These are phyloP conservation scores for Xylaria palmicola DNA, from an alignment of 495 filamentous ascomycete genomes.

Conservation along the genomic window DNA sequence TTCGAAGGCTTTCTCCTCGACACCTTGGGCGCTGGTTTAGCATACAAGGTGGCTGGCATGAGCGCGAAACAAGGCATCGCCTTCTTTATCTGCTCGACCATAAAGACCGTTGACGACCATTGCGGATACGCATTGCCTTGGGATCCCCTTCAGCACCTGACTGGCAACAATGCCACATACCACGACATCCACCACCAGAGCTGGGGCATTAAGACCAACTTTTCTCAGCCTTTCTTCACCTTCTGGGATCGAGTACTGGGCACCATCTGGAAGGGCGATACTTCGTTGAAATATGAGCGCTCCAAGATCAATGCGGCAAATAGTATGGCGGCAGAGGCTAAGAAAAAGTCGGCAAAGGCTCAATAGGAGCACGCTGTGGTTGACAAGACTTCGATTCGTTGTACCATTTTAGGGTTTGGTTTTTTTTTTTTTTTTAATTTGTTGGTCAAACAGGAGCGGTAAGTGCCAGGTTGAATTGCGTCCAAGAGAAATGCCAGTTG, in stretches of 20 bases:
- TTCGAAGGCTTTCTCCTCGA: slow-evolving; percentile 92
- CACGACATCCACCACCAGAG: slow-evolving; percentile 99
- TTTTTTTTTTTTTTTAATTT: slow-evolving; percentile 15
- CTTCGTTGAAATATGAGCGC: slow-evolving; percentile 41
- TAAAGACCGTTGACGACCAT: slow-evolving; percentile 98
- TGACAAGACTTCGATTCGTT: slow-evolving; percentile 26
- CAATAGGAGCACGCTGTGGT: slow-evolving; percentile 17
- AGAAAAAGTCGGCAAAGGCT: slow-evolving; percentile 32
- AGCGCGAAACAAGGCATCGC: slow-evolving; percentile 74
- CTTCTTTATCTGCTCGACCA: slow-evolving; percentile 79
- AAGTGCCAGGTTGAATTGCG: slow-evolving; percentile 11
- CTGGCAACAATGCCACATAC: slow-evolving; percentile 89
- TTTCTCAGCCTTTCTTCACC: slow-evolving; percentile 81
- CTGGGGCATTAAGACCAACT: slow-evolving; percentile 91
- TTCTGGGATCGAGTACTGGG: slow-evolving; percentile 76
- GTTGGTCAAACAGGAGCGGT: slow-evolving; percentile 9
- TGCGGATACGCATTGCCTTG: slow-evolving; percentile 94
- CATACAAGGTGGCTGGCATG: slow-evolving; percentile 75
- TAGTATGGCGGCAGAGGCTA: slow-evolving; percentile 31
- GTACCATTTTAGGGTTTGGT: slow-evolving; percentile 31
- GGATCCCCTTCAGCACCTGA: slow-evolving; percentile 88
- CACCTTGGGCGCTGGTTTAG: slow-evolving; percentile 78
- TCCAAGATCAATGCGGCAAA: slow-evolving; percentile 33
- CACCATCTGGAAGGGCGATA: slow-evolving; percentile 69
- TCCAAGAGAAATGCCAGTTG: slow-evolving; percentile 13